A percentile compares a stretch with the other conserved stretches of the same genome.
Conservation (phyloP, 257 asterid species). For the Penstemon barbatus region DNA sequence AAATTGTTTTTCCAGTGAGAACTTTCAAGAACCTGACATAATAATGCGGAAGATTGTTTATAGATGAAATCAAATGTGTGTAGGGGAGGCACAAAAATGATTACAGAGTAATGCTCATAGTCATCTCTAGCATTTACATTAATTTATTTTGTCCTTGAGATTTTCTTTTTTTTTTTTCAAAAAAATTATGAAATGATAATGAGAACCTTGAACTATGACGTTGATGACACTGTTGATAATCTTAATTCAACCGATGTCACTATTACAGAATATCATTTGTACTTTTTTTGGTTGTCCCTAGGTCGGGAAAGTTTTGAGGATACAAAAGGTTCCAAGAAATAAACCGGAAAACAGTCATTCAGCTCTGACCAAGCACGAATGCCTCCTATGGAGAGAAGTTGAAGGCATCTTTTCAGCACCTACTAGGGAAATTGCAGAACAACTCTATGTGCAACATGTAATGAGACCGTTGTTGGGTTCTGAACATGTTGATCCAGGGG, state of each 20-base stretch:
- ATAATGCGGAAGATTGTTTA: too few relatives aligned
- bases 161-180: too few relatives aligned
- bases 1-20: background rate
- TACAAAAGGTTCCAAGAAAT: conserved; percentile 64
- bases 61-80: too few relatives aligned
- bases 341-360: conserved; percentile 54
- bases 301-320: conserved; percentile 84
- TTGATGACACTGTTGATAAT: conserved; percentile 25
- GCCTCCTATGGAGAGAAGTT: conserved; percentile 62
- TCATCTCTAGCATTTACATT: background rate
- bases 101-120: too few relatives aligned
- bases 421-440: conserved; percentile 69
- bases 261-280: conserved; percentile 11
- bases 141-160: conserved; percentile 6
- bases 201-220: conserved; percentile 8
- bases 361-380: conserved; percentile 55
- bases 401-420: conserved; percentile 70
- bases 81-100: too few relatives aligned
- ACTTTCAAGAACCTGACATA: background rate
- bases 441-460: conserved; percentile 66
- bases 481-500: conserved; percentile 93
- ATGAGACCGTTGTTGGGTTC: conserved; percentile 81
- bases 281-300: conserved; percentile 27
- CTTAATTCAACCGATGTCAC: conserved; percentile 4
- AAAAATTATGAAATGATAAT: background rate